Percentiles rank a stretch among this genome's conserved stretches.
Conservation (phyloP, 805 yeast species). For the Dipodascopsis uninucleata region DNA sequence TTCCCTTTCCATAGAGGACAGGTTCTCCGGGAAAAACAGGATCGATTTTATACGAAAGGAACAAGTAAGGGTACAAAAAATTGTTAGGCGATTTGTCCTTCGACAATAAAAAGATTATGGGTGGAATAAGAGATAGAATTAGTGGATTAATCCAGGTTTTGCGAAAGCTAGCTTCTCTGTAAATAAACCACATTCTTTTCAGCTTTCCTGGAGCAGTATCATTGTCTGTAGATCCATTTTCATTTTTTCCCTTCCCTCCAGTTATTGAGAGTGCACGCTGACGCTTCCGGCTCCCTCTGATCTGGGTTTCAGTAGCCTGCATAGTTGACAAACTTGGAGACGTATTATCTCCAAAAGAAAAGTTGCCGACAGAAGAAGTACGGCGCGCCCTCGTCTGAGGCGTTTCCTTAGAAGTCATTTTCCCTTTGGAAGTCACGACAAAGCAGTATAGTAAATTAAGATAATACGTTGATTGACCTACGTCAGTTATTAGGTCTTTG, state of each 20-base stretch:
- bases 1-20: constrained; percentile 75
- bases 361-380: constrained; percentile 70
- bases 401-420: no score
- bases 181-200: constrained; percentile 49
- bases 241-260: not conserved
- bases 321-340: constrained; percentile 67
- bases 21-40: constrained; percentile 29
- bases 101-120: constrained; percentile 6
- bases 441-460: no score
- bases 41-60: constrained; percentile 33
- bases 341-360: constrained; percentile 68
- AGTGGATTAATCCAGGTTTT: constrained; percentile 54
- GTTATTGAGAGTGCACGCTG: constrained; percentile 32
- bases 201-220: not conserved
- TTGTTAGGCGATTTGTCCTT: constrained; percentile 6
- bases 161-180: constrained; percentile 53
- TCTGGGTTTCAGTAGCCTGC: constrained; percentile 46
- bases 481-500: no score
- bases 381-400: no score
- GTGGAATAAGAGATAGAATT: constrained; percentile 13
- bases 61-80: constrained; percentile 20
- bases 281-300: constrained; percentile 41
- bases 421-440: no score
- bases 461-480: no score
- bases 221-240: not conserved